A percentile compares a stretch with the other conserved stretches of the same genome.
Conservation (phyloP, 306 rosid genomes). For the Rosa persica region DNA sequence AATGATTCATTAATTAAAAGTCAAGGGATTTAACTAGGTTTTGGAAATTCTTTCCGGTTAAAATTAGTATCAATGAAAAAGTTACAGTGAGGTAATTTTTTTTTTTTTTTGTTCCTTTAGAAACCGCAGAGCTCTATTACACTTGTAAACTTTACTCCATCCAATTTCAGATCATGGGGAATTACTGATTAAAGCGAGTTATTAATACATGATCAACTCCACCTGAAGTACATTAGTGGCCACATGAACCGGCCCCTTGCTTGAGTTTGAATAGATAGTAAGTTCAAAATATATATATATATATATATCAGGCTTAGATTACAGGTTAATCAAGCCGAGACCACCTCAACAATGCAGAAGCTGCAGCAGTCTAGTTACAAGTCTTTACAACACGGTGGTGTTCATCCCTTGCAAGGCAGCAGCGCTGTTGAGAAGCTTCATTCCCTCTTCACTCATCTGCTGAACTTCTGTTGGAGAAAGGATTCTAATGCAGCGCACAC, state of each 20-base stretch:
- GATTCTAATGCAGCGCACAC: slow-evolving; percentile 85
- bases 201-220: slow-evolving; percentile 23
- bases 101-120: background rate
- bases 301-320: background rate
- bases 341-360: background rate
- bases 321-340: background rate
- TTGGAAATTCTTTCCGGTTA: background rate
- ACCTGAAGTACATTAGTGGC: slow-evolving; percentile 18
- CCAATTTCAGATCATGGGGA: slow-evolving; percentile 6
- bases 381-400: slow-evolving; percentile 30
- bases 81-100: background rate
- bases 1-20: background rate
- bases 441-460: slow-evolving; percentile 97
- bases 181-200: slow-evolving; percentile 17
- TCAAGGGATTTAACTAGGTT: background rate
- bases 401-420: slow-evolving; percentile 79
- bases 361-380: background rate
- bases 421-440: slow-evolving; percentile 88
- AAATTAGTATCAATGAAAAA: no score
- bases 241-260: background rate
- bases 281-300: background rate
- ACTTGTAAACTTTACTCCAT: background rate
- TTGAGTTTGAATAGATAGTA: background rate
- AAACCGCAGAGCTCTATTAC: slow-evolving; percentile 6
- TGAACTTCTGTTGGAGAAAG: slow-evolving; percentile 85